Conservation (phyloP, 805 yeast genomes). For the Nakazawaea siamensis region DNA sequence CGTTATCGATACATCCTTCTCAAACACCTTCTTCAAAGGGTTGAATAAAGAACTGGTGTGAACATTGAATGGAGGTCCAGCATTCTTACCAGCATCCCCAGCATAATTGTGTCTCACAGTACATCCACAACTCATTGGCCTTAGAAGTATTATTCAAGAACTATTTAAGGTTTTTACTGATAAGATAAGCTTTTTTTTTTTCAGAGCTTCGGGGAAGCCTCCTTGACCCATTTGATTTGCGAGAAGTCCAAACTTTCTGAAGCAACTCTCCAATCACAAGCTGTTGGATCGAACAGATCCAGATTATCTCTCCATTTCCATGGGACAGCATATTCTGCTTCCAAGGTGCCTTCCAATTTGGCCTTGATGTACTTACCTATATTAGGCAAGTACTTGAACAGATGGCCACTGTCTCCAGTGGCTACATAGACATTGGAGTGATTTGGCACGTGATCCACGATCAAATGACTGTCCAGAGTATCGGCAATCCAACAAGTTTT, state of each 20-base stretch:
- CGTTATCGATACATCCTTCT: constrained; percentile 12
- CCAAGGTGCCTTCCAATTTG: constrained; percentile 23
- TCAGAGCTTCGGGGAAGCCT: neutral
- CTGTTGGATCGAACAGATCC: constrained; percentile 14
- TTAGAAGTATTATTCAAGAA: no score
- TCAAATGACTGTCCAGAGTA: constrained; percentile 30
- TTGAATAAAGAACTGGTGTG: constrained; percentile 17
- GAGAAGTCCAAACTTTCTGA: constrained; percentile 14
- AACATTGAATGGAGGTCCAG: constrained; percentile 11
- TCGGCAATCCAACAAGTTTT: constrained; percentile 34
- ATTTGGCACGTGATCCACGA: constrained; percentile 30
- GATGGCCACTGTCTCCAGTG: constrained; percentile 42
- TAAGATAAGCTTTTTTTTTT: neutral
- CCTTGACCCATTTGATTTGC: constrained; percentile 6
- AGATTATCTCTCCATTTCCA: constrained; percentile 25
- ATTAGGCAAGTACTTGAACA: constrained; percentile 36
- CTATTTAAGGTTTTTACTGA: no score
- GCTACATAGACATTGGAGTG: constrained; percentile 27
- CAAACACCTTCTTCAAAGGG: constrained; percentile 12
- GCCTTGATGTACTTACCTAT: constrained; percentile 33
- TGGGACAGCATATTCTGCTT: constrained; percentile 14
- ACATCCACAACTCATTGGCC: constrained; percentile 5
- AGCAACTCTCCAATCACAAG: constrained; percentile 17
- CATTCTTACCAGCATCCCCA: neutral
- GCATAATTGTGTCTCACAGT: neutral